phyloP scores from a whole-genome alignment of 257 asterid species.

The Haberlea rhodopensis region DNA sequence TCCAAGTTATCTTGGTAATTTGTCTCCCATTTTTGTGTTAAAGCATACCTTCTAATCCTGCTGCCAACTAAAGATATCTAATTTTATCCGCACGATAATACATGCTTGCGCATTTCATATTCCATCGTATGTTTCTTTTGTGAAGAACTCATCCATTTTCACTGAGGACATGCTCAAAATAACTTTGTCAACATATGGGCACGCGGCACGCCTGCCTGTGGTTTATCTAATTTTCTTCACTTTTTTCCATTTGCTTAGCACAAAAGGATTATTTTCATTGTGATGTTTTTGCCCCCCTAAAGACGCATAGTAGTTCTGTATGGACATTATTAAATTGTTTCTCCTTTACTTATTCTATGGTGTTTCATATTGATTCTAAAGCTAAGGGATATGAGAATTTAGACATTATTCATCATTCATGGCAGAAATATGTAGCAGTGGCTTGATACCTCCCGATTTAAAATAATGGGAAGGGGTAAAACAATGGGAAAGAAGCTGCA shows the following conservation, averaged over 20 bases:
- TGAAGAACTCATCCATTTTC: not conserved
- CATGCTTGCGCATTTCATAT: not conserved
- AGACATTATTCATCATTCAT: not conserved
- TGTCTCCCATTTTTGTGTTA: not conserved
- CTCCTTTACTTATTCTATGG: no score
- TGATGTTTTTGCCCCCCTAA: no score
- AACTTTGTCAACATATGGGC: not conserved
- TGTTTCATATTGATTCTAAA: no score
- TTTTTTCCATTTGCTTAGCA: no score
- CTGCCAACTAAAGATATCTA: not conserved
- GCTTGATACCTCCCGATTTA: slow-evolving; percentile 20
- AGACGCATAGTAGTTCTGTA: no score
- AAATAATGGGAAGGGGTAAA: slow-evolving; percentile 46
- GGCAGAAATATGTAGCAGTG: slow-evolving; percentile 25
- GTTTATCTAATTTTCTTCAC: no score
- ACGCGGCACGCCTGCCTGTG: not conserved
- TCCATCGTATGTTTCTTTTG: not conserved
- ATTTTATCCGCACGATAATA: no score
- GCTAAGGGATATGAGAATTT: no score
- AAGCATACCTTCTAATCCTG: not conserved
- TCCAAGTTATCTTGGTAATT: not conserved
- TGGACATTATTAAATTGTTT: no score
- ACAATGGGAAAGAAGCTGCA: slow-evolving; percentile 45
- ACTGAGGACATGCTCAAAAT: not conserved
- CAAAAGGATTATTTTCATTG: no score